A percentile compares a stretch with the other conserved stretches of the same genome.
phyloP scores from a whole-genome alignment of 179 eudicot genomes.

The Silene noctiflora region DNA sequence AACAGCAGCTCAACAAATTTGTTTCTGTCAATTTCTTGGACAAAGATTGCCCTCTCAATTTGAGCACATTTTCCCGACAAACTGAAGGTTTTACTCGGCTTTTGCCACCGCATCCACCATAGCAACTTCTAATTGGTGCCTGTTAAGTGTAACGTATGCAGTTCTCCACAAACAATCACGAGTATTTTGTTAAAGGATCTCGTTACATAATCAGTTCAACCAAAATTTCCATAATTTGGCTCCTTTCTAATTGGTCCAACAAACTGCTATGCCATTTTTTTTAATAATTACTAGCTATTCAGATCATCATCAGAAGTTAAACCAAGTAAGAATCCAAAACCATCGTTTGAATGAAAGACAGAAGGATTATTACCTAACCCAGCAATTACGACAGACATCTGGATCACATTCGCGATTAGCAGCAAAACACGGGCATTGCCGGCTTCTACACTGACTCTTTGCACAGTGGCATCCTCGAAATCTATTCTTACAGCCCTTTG shows the following conservation, averaged over 20 bases:
- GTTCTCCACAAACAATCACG: background rate
- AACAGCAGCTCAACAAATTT: too few relatives aligned
- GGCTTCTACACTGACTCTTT: conserved; percentile 96
- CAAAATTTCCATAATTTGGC: conserved; percentile 2
- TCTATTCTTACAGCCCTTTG: conserved; percentile 86
- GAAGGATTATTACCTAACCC: conserved; percentile 72
- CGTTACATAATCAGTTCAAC: background rate
- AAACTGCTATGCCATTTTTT: background rate
- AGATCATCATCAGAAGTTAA: background rate
- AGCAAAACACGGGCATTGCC: conserved; percentile 97
- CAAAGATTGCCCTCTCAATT: too few relatives aligned
- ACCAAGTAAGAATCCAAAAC: background rate
- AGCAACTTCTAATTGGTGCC: conserved; percentile 8
- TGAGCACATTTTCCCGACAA: background rate
- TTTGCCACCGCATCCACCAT: background rate
- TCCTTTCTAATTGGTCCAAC: background rate
- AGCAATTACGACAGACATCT: conserved; percentile 96
- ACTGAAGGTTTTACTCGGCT: background rate
- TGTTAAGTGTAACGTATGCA: background rate
- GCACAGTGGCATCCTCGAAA: conserved; percentile 99
- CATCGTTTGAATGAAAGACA: background rate
- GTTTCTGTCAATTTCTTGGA: too few relatives aligned
- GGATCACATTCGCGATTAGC: conserved; percentile 99
- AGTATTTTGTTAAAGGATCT: background rate
- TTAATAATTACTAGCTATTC: background rate